These are phyloP conservation scores for Avicennia marina DNA, from an alignment of 257 asterid species.

Conservation along the genomic window DNA sequence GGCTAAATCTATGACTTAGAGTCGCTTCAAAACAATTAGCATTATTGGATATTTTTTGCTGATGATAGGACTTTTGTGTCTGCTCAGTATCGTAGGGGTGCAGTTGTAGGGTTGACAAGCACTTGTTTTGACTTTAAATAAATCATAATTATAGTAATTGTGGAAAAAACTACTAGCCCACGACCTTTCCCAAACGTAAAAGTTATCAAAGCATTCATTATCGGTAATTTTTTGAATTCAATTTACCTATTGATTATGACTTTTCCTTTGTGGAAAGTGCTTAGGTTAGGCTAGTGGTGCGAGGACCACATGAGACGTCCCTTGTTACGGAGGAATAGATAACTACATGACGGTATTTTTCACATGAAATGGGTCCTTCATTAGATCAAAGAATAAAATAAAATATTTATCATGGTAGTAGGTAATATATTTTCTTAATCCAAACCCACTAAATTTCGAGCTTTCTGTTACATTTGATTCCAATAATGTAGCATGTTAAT, in stretches of 20 bases:
- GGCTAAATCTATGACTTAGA: no score
- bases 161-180: not conserved
- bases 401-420: not conserved
- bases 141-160: not conserved
- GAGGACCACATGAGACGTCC: constrained; percentile 12
- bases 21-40: no score
- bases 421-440: not conserved
- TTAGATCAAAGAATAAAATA: no score
- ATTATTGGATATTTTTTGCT: no score
- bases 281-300: not conserved
- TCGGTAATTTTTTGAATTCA: not conserved
- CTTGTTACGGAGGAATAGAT: not conserved
- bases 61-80: no score
- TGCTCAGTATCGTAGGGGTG: no score
- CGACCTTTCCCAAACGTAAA: not conserved
- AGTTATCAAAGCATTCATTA: not conserved
- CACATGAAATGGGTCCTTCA: constrained; percentile 8
- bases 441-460: not conserved
- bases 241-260: not conserved
- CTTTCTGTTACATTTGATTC: no score
- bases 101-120: no score
- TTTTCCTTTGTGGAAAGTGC: not conserved
- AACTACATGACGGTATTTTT: not conserved
- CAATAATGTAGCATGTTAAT: no score
- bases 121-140: no score